Evolutionary conservation across 2,329 filamentous ascomycete species (phyloP).

Genomic region (Dryadomyces quercivorus): DNA sequence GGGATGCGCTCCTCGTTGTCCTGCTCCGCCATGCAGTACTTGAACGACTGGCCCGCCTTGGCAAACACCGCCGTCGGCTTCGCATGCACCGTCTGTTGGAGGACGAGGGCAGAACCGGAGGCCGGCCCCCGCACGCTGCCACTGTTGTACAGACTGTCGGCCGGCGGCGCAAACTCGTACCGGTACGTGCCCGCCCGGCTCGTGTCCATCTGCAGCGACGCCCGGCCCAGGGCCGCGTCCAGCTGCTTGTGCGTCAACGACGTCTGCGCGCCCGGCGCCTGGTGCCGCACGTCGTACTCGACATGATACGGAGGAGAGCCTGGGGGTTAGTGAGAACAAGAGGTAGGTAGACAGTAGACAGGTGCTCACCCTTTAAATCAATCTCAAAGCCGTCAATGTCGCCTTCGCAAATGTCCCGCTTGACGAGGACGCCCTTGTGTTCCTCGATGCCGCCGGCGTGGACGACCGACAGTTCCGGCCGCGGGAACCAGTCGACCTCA

Average conservation of each 20-base stretch:
- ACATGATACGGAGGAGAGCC: slow-evolving; percentile 71
- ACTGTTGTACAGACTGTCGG: slow-evolving; percentile 75
- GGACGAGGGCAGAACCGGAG: slow-evolving; percentile 29
- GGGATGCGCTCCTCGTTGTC: slow-evolving; percentile 78
- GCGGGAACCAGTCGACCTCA: slow-evolving; percentile 71
- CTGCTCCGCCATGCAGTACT: slow-evolving; percentile 81
- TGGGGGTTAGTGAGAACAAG: slow-evolving; percentile 18
- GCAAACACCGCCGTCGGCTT: slow-evolving; percentile 72
- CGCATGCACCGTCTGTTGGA: slow-evolving; percentile 76
- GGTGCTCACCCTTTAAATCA: slow-evolving; percentile 58
- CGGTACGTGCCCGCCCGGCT: slow-evolving; percentile 69
- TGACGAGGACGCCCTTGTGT: slow-evolving; percentile 46
- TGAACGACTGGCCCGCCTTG: slow-evolving; percentile 85
- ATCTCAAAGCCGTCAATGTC: slow-evolving; percentile 86
- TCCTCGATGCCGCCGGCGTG: slow-evolving; percentile 48
- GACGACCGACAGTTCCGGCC: slow-evolving; percentile 58
- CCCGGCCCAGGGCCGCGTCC: slow-evolving; percentile 63
- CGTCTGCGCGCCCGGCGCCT: slow-evolving; percentile 44
- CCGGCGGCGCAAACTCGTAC: slow-evolving; percentile 74
- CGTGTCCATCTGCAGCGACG: slow-evolving; percentile 78
- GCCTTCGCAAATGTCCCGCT: slow-evolving; percentile 82
- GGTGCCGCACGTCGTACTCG: slow-evolving; percentile 68
- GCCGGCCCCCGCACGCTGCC: background rate
- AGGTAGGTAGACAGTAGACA: no score
- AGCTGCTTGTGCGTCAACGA: slow-evolving; percentile 58